A percentile compares a stretch with the other conserved stretches of the same genome.
Conservation (phyloP, 805 yeast species). For the Alloascoidea hylecoeti region DNA sequence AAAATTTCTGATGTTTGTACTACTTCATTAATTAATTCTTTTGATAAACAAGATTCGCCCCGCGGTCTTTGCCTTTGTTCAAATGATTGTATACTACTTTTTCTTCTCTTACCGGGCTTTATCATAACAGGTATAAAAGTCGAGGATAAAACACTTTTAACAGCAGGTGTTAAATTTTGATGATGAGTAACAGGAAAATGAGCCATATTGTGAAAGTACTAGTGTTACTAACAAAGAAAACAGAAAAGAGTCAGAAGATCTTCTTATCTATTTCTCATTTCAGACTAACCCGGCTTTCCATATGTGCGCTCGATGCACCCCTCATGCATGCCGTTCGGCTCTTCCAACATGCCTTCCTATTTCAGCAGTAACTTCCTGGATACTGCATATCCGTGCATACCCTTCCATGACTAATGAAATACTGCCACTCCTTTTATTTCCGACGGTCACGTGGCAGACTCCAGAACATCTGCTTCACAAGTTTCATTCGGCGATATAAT, state of each 20-base stretch:
- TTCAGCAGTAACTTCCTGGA: no score
- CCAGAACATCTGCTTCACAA: no score
- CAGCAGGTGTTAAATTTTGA: not conserved
- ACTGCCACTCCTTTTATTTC: no score
- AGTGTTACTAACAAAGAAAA: not conserved
- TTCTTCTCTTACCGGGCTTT: not conserved
- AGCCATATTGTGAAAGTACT: not conserved
- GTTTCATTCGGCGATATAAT: no score
- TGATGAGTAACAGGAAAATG: slow-evolving; percentile 1
- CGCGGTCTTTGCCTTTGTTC: not conserved
- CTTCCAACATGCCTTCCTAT: no score
- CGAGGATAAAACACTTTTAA: not conserved
- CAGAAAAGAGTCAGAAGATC: not conserved
- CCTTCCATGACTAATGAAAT: no score
- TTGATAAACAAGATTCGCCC: not conserved
- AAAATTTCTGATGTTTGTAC: not conserved
- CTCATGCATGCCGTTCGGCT: no score
- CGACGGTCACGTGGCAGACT: no score
- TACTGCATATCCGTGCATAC: no score
- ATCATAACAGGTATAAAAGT: not conserved
- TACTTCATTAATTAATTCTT: not conserved
- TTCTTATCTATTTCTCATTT: slow-evolving; percentile 2
- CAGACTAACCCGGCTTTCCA: no score
- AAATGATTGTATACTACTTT: not conserved
- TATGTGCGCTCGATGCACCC: no score